These are phyloP conservation scores for Byssochlamys sp. DNA, from an alignment of 2,329 filamentous ascomycete genomes.

Conservation along the genomic window DNA sequence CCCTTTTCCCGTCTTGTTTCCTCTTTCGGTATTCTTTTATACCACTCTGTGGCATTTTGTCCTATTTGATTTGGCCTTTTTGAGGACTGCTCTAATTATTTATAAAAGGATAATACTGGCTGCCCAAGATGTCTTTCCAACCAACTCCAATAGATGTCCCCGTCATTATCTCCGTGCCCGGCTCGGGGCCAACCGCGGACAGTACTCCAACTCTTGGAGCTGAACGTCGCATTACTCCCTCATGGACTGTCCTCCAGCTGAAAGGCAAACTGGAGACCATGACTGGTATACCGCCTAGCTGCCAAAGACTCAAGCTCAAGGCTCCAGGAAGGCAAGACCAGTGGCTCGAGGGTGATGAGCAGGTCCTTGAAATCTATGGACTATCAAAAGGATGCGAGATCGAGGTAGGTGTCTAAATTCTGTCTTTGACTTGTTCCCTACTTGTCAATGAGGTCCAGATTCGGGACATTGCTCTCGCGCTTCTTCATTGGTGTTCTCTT, in stretches of 20 bases:
- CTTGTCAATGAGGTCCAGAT: too few species aligned
- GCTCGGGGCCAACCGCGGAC: conserved; percentile 7
- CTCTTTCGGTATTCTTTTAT: background rate
- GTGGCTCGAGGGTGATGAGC: conserved; percentile 62
- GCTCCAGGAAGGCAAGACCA: conserved; percentile 50
- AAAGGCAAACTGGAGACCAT: conserved; percentile 84
- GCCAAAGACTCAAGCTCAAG: conserved; percentile 66
- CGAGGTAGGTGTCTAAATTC: conserved; percentile 23
- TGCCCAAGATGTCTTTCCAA: conserved; percentile 24
- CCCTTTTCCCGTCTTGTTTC: background rate
- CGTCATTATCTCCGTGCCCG: conserved; percentile 29
- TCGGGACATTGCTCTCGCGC: background rate
- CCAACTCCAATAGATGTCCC: conserved; percentile 30
- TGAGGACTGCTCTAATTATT: background rate
- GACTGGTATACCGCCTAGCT: conserved; percentile 76
- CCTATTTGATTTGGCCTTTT: background rate
- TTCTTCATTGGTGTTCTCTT: background rate
- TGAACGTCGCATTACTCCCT: conserved; percentile 82
- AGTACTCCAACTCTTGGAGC: conserved; percentile 45
- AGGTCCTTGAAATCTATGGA: conserved; percentile 45
- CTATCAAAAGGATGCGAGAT: conserved; percentile 35
- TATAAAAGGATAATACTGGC: background rate
- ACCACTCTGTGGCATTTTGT: background rate
- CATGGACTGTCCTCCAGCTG: conserved; percentile 78
- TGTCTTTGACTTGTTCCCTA: background rate